phyloP scores from a whole-genome alignment of 441 rosid genomes.

The Syzygium malaccense region DNA sequence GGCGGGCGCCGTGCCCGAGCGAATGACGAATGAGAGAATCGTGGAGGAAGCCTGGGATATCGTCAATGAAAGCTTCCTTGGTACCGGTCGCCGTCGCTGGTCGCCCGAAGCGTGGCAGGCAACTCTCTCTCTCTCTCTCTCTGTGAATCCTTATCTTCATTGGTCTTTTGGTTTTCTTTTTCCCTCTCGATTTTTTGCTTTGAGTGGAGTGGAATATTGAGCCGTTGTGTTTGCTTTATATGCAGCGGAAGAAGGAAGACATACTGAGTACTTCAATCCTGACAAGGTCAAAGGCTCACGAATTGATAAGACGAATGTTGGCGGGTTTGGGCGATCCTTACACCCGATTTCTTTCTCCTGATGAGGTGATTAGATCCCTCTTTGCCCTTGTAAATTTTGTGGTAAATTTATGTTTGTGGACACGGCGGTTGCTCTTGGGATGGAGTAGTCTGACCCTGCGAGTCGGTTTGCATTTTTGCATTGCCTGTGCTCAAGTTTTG shows the following conservation, averaged over 20 bases:
- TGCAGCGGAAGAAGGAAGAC: conserved; percentile 63
- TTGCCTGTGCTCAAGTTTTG: neutral
- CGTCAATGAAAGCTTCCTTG: conserved; percentile 65
- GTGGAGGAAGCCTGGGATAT: conserved; percentile 97
- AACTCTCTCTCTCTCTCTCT: neutral
- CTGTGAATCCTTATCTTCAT: fast-evolving
- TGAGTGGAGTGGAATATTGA: neutral
- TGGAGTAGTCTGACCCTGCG: neutral
- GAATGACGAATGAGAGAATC: conserved; percentile 48
- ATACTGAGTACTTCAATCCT: conserved; percentile 45
- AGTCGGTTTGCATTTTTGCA: neutral
- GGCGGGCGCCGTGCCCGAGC: conserved; percentile 12
- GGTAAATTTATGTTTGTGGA: neutral
- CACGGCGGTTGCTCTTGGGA: neutral
- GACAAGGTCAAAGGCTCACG: conserved; percentile 74
- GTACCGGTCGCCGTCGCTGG: conserved; percentile 49
- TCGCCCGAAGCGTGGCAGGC: conserved; percentile 72
- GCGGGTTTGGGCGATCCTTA: conserved; percentile 84
- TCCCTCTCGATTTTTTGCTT: neutral
- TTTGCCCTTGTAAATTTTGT: neutral
- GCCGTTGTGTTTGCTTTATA: neutral
- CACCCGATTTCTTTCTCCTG: conserved; percentile 82
- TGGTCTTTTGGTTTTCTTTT: neutral
- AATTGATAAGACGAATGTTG: conserved; percentile 65
- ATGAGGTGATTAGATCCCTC: conserved; percentile 45